Percentiles rank a stretch among this genome's conserved stretches.
phyloP scores from a whole-genome alignment of 306 rosid species.

The Alnus rubra region DNA sequence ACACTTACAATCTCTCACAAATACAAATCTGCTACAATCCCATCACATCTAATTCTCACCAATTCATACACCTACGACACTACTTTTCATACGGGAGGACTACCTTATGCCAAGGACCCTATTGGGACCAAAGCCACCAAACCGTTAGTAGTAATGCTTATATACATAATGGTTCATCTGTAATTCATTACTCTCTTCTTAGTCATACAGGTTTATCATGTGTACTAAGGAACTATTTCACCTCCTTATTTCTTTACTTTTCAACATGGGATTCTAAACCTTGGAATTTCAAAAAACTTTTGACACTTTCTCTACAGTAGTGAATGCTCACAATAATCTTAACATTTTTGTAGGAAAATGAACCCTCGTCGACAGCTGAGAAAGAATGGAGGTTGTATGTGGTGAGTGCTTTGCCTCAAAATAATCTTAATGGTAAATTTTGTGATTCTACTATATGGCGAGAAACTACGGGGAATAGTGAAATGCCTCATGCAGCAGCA shows the following conservation, averaged over 20 bases:
- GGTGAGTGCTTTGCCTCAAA: slow-evolving; percentile 21
- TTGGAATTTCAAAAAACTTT: neutral
- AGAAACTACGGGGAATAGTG: slow-evolving; percentile 23
- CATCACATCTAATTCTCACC: too few relatives aligned
- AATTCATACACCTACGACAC: too few relatives aligned
- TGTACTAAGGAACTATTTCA: neutral
- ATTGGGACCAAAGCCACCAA: neutral
- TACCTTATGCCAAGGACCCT: neutral
- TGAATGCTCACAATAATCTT: slow-evolving; percentile 9
- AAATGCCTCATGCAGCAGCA: slow-evolving; percentile 29
- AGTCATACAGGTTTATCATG: neutral
- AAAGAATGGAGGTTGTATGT: slow-evolving; percentile 37
- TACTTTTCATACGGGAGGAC: too few relatives aligned
- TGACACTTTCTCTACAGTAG: neutral
- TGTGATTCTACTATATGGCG: slow-evolving; percentile 22
- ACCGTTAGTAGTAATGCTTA: neutral
- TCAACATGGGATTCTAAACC: neutral
- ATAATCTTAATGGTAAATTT: slow-evolving; percentile 28
- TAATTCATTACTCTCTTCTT: neutral
- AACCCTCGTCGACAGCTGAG: slow-evolving; percentile 24
- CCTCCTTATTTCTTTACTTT: neutral
- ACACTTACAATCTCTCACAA: too few relatives aligned
- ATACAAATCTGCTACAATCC: too few relatives aligned
- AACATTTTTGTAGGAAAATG: slow-evolving; percentile 39
- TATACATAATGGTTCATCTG: neutral